Conservation (phyloP, 2,329 filamentous ascomycete species). For the Venturia carpophila region DNA sequence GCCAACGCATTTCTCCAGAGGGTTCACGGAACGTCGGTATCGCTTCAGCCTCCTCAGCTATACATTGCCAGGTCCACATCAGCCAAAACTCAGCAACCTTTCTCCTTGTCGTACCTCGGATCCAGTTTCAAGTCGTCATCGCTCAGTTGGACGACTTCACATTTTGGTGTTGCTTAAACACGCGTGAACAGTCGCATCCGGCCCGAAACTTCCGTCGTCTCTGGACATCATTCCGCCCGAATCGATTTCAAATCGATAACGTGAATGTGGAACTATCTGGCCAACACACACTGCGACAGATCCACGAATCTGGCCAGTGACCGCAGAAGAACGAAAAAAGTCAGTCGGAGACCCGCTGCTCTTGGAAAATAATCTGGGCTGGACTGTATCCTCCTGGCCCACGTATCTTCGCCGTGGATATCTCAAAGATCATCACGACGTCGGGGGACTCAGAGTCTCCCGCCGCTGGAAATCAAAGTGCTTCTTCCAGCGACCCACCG, state of each 20-base stretch:
- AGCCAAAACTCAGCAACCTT: not conserved
- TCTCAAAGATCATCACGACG: constrained; percentile 83
- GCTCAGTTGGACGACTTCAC: not conserved
- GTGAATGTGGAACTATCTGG: not conserved
- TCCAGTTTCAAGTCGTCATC: not conserved
- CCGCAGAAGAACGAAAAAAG: constrained; percentile 18
- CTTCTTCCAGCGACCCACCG: constrained; percentile 23
- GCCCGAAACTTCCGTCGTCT: not conserved
- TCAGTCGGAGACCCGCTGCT: constrained; percentile 19
- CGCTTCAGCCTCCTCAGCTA: constrained; percentile 4
- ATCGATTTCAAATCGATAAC: constrained; percentile 12
- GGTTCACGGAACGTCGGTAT: constrained; percentile 8
- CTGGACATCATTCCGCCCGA: constrained; percentile 7
- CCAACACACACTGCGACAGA: constrained; percentile 2
- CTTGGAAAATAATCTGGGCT: constrained; percentile 33
- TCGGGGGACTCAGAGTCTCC: constrained; percentile 64
- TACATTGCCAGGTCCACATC: constrained; percentile 7
- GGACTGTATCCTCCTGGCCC: constrained; percentile 34
- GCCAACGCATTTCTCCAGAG: constrained; percentile 9
- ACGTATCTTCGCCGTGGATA: constrained; percentile 75
- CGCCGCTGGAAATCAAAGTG: constrained; percentile 37
- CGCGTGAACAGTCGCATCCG: not conserved
- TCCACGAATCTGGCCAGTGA: constrained; percentile 13
- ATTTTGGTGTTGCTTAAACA: constrained; percentile 11
- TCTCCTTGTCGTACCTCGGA: not conserved